Percentiles rank a stretch among this genome's conserved stretches.
Conservation (phyloP, 2,329 filamentous ascomycete species). For the Penicillium sp. region DNA sequence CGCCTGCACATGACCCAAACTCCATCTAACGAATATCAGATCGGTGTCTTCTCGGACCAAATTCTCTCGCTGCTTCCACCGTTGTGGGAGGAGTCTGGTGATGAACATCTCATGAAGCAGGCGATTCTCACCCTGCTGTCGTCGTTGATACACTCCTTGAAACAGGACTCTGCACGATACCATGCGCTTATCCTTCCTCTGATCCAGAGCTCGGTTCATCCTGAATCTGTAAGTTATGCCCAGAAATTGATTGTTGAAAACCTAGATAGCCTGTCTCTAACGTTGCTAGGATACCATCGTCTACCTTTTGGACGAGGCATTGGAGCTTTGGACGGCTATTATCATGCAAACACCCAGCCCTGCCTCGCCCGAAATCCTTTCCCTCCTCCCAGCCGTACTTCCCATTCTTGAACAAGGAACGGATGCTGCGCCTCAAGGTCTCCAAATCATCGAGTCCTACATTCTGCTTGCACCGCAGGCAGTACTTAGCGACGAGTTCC, state of each 20-base stretch:
- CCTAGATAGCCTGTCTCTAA: neutral
- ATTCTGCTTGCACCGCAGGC: constrained; percentile 66
- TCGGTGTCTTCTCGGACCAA: constrained; percentile 72
- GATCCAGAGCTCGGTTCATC: constrained; percentile 78
- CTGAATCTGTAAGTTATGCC: constrained; percentile 64
- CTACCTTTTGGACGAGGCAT: constrained; percentile 87
- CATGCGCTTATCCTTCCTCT: constrained; percentile 82
- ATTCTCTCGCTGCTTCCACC: constrained; percentile 80
- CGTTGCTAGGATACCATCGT: constrained; percentile 64
- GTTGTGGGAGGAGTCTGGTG: constrained; percentile 83
- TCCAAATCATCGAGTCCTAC: constrained; percentile 73
- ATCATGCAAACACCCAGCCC: constrained; percentile 69
- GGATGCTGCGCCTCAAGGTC: constrained; percentile 65
- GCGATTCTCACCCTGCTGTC: constrained; percentile 85
- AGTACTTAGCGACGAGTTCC: constrained; percentile 49
- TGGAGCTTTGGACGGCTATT: constrained; percentile 86
- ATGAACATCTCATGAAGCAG: constrained; percentile 93
- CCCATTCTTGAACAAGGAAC: constrained; percentile 71
- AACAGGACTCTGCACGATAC: constrained; percentile 75
- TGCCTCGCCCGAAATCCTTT: constrained; percentile 64
- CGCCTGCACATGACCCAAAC: no score
- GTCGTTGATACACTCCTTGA: constrained; percentile 85
- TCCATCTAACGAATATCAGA: constrained; percentile 46
- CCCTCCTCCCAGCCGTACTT: constrained; percentile 67
- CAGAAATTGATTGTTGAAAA: neutral